These are phyloP conservation scores for Hypoxylon sp. DNA, from an alignment of 2,329 filamentous ascomycete genomes.

Conservation along the genomic window DNA sequence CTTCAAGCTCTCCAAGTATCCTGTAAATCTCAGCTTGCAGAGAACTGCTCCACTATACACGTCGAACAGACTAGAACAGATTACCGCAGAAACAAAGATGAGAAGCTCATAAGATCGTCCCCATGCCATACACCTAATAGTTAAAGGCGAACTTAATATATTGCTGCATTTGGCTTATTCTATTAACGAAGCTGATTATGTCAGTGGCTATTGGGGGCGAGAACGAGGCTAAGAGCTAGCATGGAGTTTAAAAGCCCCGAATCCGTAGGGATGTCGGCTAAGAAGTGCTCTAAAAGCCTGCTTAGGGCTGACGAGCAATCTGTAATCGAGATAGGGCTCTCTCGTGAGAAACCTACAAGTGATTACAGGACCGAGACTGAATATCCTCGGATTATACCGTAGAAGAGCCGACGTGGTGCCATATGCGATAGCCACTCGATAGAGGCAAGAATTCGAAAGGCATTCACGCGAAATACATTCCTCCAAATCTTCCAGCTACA, in stretches of 20 bases:
- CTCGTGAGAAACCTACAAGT: background rate
- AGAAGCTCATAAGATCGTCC: background rate
- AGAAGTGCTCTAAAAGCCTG: slow-evolving; percentile 1
- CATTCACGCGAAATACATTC: background rate
- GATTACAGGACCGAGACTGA: background rate
- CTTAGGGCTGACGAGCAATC: slow-evolving; percentile 1
- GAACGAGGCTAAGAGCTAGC: slow-evolving; percentile 1
- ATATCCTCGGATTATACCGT: background rate
- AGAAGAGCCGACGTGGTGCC: background rate
- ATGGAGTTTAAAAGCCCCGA: slow-evolving; percentile 16
- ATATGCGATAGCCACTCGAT: background rate
- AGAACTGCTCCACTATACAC: background rate
- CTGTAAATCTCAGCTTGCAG: background rate
- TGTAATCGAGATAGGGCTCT: background rate
- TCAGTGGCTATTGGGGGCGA: background rate
- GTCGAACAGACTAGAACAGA: background rate
- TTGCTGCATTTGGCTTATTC: background rate
- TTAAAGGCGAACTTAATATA: slow-evolving; percentile 2
- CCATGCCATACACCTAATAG: background rate
- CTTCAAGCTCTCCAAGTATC: background rate
- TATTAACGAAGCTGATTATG: background rate
- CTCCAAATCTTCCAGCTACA: background rate
- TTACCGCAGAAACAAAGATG: background rate
- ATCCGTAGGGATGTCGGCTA: background rate
- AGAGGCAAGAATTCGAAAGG: background rate